Evolutionary conservation across 1,284 basidiomycete genomes (phyloP).

Genomic region (Agaricales sp.): DNA sequence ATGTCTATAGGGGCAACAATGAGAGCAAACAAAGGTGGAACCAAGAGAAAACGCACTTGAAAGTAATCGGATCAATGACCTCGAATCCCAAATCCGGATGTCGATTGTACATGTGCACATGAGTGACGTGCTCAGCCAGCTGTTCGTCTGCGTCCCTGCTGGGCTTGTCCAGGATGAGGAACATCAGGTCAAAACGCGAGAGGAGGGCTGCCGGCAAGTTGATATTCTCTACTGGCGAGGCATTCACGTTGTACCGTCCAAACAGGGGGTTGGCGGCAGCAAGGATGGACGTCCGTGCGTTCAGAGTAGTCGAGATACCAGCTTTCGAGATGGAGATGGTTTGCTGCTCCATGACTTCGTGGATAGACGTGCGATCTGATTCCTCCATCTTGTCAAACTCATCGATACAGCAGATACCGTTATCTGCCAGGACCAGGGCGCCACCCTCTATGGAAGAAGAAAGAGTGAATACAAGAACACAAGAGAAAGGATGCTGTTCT

Average conservation of each 20-base stretch:
- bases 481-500: conserved; percentile 22
- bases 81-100: conserved; percentile 84
- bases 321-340: conserved; percentile 99
- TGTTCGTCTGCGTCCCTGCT: conserved; percentile 91
- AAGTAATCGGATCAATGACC: conserved; percentile 76
- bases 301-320: conserved; percentile 96
- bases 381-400: conserved; percentile 99
- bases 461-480: conserved; percentile 8
- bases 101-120: conserved; percentile 93
- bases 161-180: conserved; percentile 96
- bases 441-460: conserved; percentile 75
- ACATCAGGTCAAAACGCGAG: conserved; percentile 94
- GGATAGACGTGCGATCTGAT: conserved; percentile 93
- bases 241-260: conserved; percentile 95
- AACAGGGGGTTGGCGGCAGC: conserved; percentile 98
- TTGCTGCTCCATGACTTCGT: conserved; percentile 99
- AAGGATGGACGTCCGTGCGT: conserved; percentile 96
- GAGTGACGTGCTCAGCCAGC: conserved; percentile 93
- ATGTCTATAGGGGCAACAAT: conserved; percentile 43
- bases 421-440: conserved; percentile 95
- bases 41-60: conserved; percentile 50
- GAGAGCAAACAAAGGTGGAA: neutral
- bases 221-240: conserved; percentile 98
- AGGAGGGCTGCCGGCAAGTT: conserved; percentile 95
- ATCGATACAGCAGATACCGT: conserved; percentile 99